Evolutionary conservation across 225 moss, liverwort and hornwort species (phyloP), one percentile per base, ranked within the genome.

Genomic region (Pseudoscleropodium purum): DNA sequence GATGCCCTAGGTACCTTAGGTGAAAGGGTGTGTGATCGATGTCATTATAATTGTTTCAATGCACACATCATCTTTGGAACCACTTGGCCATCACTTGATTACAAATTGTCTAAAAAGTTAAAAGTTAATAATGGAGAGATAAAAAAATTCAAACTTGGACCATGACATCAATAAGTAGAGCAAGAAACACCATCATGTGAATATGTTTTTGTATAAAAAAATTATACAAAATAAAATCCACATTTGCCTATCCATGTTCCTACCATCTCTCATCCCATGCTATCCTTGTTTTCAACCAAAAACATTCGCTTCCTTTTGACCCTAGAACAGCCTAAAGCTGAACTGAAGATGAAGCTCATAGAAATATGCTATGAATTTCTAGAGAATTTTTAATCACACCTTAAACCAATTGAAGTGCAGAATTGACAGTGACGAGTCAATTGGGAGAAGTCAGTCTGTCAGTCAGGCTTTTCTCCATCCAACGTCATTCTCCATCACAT

Each of bases 401-500:
- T 37, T 68, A 6, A 37, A 37, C 37, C 21, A 68, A 72, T 45
- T 87, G 84, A 27, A 89, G 84, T 87, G 90, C 85, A 82, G 85
- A 90, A 88, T 77, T 88, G 77, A 90, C 47, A 47, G 57, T 78
- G 57, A 82, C 47, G 39, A 82, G 43, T 84, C 67, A 61, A 75
- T 75, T 81, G 45, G 66, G 61, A 79, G 66, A 52, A 79, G 79
- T 79, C 7, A 17, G 59, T 59, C 23, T 23, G 7, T 39, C 11
- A 41, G 6, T 39, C 15, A 41, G 5, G 39, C 68, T 65, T 18
- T 57, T 84, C 74, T 81, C 56, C 82, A 86, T 75, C 69, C 82
- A 86, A 90, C 49, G 27, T 83, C 88, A 92, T 88, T 84, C 90
- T 90, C 88, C 39, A 59, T 82, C 88, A 89, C 87, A 68, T 59